Evolutionary conservation across 202 grass and related monocot species (phyloP).

Genomic region (Cymbopogon flexuosus): DNA sequence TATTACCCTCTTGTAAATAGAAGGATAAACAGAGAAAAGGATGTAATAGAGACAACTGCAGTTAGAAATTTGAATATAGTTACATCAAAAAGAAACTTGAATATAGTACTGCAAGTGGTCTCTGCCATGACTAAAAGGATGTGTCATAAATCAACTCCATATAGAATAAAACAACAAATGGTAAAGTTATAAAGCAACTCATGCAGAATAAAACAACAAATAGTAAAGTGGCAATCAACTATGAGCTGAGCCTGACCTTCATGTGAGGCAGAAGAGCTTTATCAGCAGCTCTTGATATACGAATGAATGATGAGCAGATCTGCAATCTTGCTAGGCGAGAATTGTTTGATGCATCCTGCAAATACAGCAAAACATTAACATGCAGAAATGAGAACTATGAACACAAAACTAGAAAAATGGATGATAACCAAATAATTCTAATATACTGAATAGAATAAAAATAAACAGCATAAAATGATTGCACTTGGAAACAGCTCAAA

Average conservation of each 20-base stretch:
- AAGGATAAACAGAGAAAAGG: neutral
- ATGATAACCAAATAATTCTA: constrained; percentile 10
- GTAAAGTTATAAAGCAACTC: constrained; percentile 6
- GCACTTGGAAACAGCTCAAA: neutral
- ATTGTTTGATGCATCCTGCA: constrained; percentile 71
- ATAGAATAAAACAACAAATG: constrained; percentile 23
- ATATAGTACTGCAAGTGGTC: constrained; percentile 10
- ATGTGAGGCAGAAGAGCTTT: constrained; percentile 97
- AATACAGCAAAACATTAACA: constrained; percentile 31
- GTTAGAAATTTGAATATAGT: neutral
- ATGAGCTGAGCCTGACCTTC: constrained; percentile 60
- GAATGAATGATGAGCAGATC: constrained; percentile 93
- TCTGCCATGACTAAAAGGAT: constrained; percentile 1
- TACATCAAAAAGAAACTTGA: neutral
- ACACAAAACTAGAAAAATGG: neutral
- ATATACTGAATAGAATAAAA: neutral
- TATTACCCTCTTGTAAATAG: constrained; percentile 2
- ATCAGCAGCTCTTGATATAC: constrained; percentile 88
- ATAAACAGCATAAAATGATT: constrained; percentile 12
- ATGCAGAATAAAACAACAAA: constrained; percentile 26
- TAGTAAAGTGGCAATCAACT: constrained; percentile 9
- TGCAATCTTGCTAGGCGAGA: constrained; percentile 83
- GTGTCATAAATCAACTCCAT: neutral
- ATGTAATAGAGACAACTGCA: constrained; percentile 1
- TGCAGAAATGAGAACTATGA: constrained; percentile 5